Percentiles rank a stretch among this genome's conserved stretches.
Evolutionary conservation across 73 alveolate genomes (phyloP).

Genomic region (Paramecium pentaurelia): DNA sequence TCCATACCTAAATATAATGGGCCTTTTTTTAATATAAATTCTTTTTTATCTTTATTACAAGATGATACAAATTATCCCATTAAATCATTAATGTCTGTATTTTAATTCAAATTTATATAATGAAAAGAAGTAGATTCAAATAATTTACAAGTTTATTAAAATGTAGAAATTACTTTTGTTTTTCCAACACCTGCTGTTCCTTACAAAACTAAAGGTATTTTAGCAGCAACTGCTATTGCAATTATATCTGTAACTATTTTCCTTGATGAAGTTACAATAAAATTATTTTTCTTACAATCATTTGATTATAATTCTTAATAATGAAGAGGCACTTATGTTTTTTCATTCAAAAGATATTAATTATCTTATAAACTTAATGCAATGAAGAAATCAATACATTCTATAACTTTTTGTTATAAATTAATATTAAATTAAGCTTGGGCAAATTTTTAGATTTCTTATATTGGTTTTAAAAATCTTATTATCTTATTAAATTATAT

Average conservation of each 20-base stretch:
- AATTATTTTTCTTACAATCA: background rate
- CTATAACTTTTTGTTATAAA: background rate
- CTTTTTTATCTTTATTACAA: background rate
- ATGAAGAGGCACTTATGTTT: background rate
- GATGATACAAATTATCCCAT: background rate
- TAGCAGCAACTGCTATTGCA: background rate
- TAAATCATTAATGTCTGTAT: background rate
- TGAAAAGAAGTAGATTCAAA: background rate
- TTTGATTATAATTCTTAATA: background rate
- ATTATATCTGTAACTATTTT: background rate
- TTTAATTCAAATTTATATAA: background rate
- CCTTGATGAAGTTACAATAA: background rate
- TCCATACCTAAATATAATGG: background rate
- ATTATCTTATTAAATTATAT: too few species aligned
- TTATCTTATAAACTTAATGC: background rate
- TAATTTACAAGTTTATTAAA: background rate
- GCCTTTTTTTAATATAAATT: background rate
- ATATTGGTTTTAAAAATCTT: background rate
- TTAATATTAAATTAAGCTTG: background rate
- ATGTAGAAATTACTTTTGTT: background rate
- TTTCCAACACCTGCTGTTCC: background rate
- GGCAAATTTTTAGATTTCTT: background rate
- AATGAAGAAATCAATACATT: background rate
- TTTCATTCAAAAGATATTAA: background rate
- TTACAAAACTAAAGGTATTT: background rate